phyloP scores from a whole-genome alignment of 2,329 filamentous ascomycete species.

The Drechslerella coelobrocha region DNA sequence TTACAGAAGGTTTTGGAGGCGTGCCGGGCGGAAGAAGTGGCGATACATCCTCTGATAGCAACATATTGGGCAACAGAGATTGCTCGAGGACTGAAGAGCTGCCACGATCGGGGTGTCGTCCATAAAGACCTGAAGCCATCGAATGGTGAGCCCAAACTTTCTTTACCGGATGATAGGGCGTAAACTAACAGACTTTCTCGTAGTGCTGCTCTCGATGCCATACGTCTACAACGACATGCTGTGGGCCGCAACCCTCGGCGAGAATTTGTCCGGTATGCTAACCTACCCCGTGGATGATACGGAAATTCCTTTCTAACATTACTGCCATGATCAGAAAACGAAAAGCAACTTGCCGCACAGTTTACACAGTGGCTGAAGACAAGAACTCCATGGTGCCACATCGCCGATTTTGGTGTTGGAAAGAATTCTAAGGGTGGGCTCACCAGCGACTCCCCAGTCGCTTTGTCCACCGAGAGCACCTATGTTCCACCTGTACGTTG shows the following conservation, averaged over 20 bases:
- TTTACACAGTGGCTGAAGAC: constrained; percentile 50
- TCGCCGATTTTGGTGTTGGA: constrained; percentile 48
- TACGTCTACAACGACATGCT: constrained; percentile 49
- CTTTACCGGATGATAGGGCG: neutral
- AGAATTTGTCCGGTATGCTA: constrained; percentile 40
- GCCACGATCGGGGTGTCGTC: constrained; percentile 44
- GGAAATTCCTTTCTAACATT: constrained; percentile 3
- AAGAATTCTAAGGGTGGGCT: constrained; percentile 47
- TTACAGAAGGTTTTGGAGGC: constrained; percentile 44
- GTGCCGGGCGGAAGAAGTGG: constrained; percentile 45
- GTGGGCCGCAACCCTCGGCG: constrained; percentile 44
- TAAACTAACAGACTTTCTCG: constrained; percentile 1
- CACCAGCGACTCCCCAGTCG: constrained; percentile 38
- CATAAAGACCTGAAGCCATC: constrained; percentile 50
- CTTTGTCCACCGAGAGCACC: constrained; percentile 40
- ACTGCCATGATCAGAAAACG: constrained; percentile 23
- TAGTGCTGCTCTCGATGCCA: constrained; percentile 47
- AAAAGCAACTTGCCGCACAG: constrained; percentile 43
- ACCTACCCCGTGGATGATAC: neutral
- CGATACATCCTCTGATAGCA: constrained; percentile 44
- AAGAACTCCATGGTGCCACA: constrained; percentile 46
- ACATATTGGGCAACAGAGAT: constrained; percentile 49
- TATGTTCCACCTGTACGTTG: constrained; percentile 44
- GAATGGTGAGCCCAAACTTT: constrained; percentile 22
- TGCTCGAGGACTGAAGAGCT: constrained; percentile 43